phyloP scores from a whole-genome alignment of 306 rosid genomes.

The Begonia peltatifolia region DNA sequence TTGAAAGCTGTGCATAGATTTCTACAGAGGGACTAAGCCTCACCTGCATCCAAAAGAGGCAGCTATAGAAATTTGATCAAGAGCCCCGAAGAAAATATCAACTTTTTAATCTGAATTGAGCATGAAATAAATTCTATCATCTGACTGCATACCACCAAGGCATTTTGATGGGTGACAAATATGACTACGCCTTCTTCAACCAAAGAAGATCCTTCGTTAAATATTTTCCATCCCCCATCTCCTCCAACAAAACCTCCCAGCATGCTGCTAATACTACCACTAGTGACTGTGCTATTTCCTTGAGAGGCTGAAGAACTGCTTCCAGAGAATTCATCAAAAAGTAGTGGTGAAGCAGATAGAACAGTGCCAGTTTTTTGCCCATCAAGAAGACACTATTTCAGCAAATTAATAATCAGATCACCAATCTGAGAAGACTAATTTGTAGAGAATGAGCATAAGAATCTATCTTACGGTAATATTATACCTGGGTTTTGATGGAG shows the following conservation, averaged over 20 bases:
- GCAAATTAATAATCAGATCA: constrained; percentile 22
- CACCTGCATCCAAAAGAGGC: constrained; percentile 36
- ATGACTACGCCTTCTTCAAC: constrained; percentile 86
- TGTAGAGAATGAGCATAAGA: constrained; percentile 5
- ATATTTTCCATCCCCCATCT: constrained; percentile 93
- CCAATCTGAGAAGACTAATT: constrained; percentile 14
- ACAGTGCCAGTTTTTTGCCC: constrained; percentile 83
- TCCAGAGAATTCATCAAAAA: constrained; percentile 54
- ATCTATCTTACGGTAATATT: constrained; percentile 33
- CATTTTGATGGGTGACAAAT: constrained; percentile 89
- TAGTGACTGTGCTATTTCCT: constrained; percentile 37
- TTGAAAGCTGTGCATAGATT: constrained; percentile 63
- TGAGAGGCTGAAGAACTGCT: constrained; percentile 40
- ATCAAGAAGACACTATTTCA: constrained; percentile 84
- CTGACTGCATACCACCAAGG: constrained; percentile 79
- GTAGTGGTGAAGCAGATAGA: constrained; percentile 85
- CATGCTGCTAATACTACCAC: constrained; percentile 83
- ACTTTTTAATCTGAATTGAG: constrained; percentile 17
- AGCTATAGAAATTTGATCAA: constrained; percentile 13
- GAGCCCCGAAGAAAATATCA: constrained; percentile 13
- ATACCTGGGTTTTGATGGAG: constrained; percentile 78
- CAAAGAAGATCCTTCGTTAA: constrained; percentile 79
- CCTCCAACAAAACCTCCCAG: constrained; percentile 95
- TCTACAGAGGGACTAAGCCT: constrained; percentile 61
- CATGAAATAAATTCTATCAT: constrained; percentile 26